Base-by-base conservation (phyloP, 176 grass and related monocot genomes). In the Alopecurus myosuroides region DNA sequence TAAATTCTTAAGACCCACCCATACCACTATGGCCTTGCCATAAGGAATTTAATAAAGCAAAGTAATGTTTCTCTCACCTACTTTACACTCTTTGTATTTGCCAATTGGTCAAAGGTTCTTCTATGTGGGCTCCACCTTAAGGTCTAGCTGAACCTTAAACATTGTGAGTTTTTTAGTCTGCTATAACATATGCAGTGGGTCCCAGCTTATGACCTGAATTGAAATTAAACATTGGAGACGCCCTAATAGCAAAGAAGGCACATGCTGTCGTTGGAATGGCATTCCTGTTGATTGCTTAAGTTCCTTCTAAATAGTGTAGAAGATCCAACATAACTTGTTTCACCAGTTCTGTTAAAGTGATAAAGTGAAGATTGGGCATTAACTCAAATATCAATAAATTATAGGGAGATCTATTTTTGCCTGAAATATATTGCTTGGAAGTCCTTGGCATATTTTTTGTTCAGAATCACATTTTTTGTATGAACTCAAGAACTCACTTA, bases 361-460 rank as follows among this genome's bases (percentile, higher is more conserved):
- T 34, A 74, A 23, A 34, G 1, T 74, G 39, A 61, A 61, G 69
- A 73, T 74, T 83, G 68, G 52, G 68, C 55, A 73, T 14, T 83
- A 34, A 35, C 53, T 60, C 39, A 61, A 83, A 61, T 45, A 62
- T 79, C 17, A 78, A 77, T 53, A 15, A 34, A 23, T 56, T 81
- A 23, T 79, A 57, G 37, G 28, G 0, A 6, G 4, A 42, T 84
- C 51, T 46, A 35, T 6, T 25, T 61, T 86, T 33, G 2, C 31
- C 28, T 14, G 45, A 52, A 75, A 75, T 33, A 75, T 33, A 7
- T 75, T 81, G 8, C 31, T 53, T 56, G 74, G 49, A 69, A 44
- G 36, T 79, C 25, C 52, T 84, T 74, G 4, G 58, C 58, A 23
- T 76, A 60, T 75, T 55, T 80, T 35, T 50, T 50, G 20, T 66